Evolutionary conservation across 768 basidiomycete genomes (phyloP), one percentile per base, ranked within the genome.

Genomic region (Lactifluus rugatus): DNA sequence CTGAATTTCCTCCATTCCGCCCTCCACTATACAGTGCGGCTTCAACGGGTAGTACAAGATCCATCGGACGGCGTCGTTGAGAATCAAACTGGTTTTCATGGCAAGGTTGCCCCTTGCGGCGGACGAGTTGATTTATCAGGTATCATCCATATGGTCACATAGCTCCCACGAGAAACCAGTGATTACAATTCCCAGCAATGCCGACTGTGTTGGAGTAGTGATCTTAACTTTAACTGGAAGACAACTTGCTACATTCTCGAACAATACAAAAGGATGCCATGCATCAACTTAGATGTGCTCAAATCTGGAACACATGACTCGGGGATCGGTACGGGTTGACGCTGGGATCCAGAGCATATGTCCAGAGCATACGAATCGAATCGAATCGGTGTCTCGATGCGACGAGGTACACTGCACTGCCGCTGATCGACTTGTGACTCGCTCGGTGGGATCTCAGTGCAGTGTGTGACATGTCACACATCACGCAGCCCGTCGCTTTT

Each of bases 371-470:
- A 25, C 23, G 31, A 21, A 10, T 32, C 55, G 48, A 57, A 50
- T 48, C 13, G 17, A n/a, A n/a, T 49, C 31, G 13, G 21, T 32
- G 56, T 57, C 56, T 50, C 48, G 16, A 49, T 31, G 41, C 14
- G 39, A 49, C 42, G 23, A 28, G 21, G 42, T 44, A 23, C n/a
- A 42, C 39, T 45, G 53, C 58, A 59, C 53, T 34, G 58, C 58
- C 58, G n/a, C 26, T 59, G 58, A 59, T 59, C 16, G 4, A 50
- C 37, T 19, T 51, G 42, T 57, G 56, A 57, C 48, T 51, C 56
- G 44, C 46, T 48, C 45, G 46, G 54, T n/a, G 34, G 26, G 19
- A 56, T 48, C 42, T 44, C 47, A 48, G 55, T 16, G 16, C 48
- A 56, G 19, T 19, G 23, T 36, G 17, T 45, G 2, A 8, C 31